Base-by-base conservation (phyloP, 176 grass and related monocot species). In the Aegilops speltoides region DNA sequence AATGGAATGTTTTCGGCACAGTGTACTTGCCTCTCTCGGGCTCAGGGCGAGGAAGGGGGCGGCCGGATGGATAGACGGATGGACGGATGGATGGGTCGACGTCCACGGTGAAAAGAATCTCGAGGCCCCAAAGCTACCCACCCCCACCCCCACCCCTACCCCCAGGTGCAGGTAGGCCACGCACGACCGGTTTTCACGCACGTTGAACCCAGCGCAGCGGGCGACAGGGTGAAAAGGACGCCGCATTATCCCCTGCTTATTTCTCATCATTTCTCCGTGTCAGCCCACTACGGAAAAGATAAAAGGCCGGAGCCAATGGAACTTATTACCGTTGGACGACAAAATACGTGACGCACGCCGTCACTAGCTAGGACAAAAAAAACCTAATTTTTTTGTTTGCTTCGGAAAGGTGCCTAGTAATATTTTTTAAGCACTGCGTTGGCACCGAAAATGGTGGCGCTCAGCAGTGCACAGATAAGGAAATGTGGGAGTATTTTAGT, bases 1-100 rank as follows among this genome's bases (percentile, higher is more conserved):
- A 80, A 87, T 84, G 85, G 89, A 87, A 87, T 90, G 84, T 84
- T 90, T 87, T 83, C 38, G 61, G 19, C 81, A 84, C 85, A 81
- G 82, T 85, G 85, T 91, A 91, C 77, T 88, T 91, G 40, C 26
- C 33, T 75, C 81, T 87, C 89, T 90, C 37, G 80, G 80, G 82
- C 79, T 73, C 65, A 73, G 89, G 75, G 89, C 80, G 67, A 57
- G 24, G 79, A 17, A 26, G 63, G 25, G 28, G 4, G 3, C n/a
- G 60, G 25, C 1, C 0, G 63, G 26, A 25, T 4, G 9, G 24
- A 71, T 37, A 10, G 65, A 28, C 5, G 11, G 25, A 71, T 37
- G 23, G 65, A 28, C 2, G 11, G 25, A 71, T 11, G 65, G 31
- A 9, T 37, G 33, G 16, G 34, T 22, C 4, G 64, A 36, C 38